A percentile compares a stretch with the other conserved stretches of the same genome.
phyloP scores from a whole-genome alignment of 345 rosid species.

The Syzygium oleosum region DNA sequence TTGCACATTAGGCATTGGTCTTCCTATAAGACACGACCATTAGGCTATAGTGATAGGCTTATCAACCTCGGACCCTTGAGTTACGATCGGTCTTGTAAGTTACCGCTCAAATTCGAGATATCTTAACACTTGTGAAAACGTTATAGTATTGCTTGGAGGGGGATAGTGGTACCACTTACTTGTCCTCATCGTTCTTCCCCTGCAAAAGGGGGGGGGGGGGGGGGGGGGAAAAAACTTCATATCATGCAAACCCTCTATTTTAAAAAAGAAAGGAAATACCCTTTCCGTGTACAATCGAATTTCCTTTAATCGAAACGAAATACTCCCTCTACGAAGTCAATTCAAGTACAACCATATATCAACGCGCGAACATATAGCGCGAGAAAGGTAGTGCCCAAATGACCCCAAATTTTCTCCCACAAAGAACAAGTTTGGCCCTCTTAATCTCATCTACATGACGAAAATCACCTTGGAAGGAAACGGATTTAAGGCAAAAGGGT shows the following conservation, averaged over 20 bases:
- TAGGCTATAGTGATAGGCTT: background rate
- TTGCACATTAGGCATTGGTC: background rate
- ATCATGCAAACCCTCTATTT: background rate
- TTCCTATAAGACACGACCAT: fast-evolving
- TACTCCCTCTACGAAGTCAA: background rate
- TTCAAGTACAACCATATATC: background rate
- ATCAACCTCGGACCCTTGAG: background rate
- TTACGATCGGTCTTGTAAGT: background rate
- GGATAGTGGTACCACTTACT: background rate
- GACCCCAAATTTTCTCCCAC: background rate
- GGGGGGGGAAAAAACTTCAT: background rate
- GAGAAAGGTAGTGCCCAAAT: background rate
- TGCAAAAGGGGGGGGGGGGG: background rate
- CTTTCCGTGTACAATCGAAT: background rate
- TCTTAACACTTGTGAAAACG: background rate
- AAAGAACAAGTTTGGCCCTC: background rate
- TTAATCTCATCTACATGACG: background rate
- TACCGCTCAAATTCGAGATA: background rate
- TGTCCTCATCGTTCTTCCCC: background rate
- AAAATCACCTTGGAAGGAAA: background rate
- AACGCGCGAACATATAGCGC: background rate
- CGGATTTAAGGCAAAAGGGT: background rate
- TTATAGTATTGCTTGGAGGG: background rate
- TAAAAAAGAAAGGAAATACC: background rate
- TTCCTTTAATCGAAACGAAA: background rate